Evolutionary conservation across 177 flowering plant genomes (phyloP), one percentile per base, ranked within the genome.

Genomic region (Vitis hybrid): DNA sequence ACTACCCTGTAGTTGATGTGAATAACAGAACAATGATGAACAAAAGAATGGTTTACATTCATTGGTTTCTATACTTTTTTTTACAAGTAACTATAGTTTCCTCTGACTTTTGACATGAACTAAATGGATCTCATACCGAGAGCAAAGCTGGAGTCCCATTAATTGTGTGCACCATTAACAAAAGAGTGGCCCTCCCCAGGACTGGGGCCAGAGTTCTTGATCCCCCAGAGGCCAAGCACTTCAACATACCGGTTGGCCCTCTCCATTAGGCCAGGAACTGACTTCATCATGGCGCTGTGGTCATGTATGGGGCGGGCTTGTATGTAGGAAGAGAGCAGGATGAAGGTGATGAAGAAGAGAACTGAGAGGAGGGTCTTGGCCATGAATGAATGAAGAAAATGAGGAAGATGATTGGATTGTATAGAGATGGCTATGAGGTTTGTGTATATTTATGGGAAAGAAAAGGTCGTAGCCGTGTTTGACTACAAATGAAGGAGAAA

Each of bases 141-240:
- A 45, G 15, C 54, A 63, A 3, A 17, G 66, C 26, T 10, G 7
- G 14, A 5, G 14, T 0, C 15, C 9, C 13, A 13, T 17, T 1
- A 48, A 52, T 11, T 58, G 12, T 0, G 77, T 11, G 23, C 4
- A 23, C 21, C 52, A n/a, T 32, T 55, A 55, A 40, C 45, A 5
- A 0, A 40, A 7, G 45, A 66, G 55, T 77, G 76, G 2, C 80
- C 80, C 6, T 26, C 77, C 10, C 80, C 74, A 3, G 70, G 71
- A 19, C 80, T 77, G 19, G 80, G 80, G 26, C 80, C 74, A n/a
- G 76, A 65, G 6, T 62, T 61, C 74, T 67, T 73, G 68, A 70
- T 51, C 1, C 63, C 66, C 48, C 50, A 50, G 21, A 64, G 60
- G 54, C 14, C 67, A 49, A 62, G 55, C 65, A 51, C 21, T 18